Base-by-base conservation (phyloP, 108 stramenopile genomes). In the Pseudonitzschia multistriata region DNA sequence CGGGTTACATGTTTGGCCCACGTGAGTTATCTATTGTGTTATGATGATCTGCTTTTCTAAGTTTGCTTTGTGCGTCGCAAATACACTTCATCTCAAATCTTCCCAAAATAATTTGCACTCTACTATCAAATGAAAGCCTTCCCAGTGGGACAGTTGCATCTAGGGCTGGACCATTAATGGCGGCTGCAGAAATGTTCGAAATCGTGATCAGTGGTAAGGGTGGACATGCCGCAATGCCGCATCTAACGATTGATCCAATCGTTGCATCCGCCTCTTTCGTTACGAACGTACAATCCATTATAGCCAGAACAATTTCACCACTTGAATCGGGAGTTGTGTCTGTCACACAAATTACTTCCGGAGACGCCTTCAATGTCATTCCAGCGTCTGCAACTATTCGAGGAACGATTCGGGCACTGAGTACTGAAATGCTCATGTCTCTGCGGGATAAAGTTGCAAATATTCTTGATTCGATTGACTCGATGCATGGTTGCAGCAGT, bases 161-260 rank as follows among this genome's bases (percentile, higher is more conserved):
- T n/a, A 86, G 89, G 57, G 73, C 81, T 6, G 97, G 97, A 31
- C 80, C 94, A 33, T 74, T 97, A 42, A 45, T 96, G 63, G 95
- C 88, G 0, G 92, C 94, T 29, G 60, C 70, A 8, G 97, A 97
- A 60, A 81, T 66, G 25, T 97, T 97, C 67, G 81, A 84, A 47
- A 82, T 97, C 36, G 45, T 72, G 2, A 68, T 97, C 31, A 79
- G 83, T 13, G 97, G 97, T 1, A 82, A 90, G 25, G 97, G 97
- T 11, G 97, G 97, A 5, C 97, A 97, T 74, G 97, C 91, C 7
- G 97, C 95, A 6, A 92, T 94, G 85, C 94, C 96, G 0, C 93
- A 95, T 60, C 71, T 85, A 28, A 79, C 87, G 21, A 66, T 82
- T 10, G 97, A 96, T 79, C 90, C 97, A 14, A 86, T 97, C 62